phyloP scores from a whole-genome alignment of 176 grass and related monocot genomes.

The Urochloa ruziziensis region DNA sequence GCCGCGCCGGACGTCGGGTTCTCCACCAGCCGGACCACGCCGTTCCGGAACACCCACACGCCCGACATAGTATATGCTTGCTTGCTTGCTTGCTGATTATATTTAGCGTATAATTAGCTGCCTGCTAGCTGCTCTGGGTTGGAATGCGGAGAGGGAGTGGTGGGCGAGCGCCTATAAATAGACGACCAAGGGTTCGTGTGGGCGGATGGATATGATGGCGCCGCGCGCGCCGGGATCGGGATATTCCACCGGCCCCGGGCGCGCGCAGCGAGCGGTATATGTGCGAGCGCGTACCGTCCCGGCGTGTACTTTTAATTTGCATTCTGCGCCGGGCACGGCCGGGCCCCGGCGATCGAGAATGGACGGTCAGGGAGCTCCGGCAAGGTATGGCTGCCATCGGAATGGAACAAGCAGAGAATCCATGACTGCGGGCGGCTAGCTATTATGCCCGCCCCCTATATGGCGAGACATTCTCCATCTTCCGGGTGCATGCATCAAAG shows the following conservation, averaged over 20 bases:
- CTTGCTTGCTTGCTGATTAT: no score
- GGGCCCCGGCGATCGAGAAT: not conserved
- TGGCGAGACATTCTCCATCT: not conserved
- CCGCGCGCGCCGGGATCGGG: not conserved
- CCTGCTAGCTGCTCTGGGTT: not conserved
- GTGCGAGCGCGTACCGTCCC: not conserved
- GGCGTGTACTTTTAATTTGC: no score
- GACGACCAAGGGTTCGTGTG: not conserved
- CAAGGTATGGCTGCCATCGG: not conserved
- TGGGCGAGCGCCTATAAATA: not conserved
- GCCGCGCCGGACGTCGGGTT: slow-evolving; percentile 35
- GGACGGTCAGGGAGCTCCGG: not conserved
- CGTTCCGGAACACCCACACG: slow-evolving; percentile 95
- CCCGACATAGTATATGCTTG: slow-evolving; percentile 42
- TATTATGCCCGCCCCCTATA: not conserved
- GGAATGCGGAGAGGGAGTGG: not conserved
- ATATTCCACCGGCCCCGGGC: not conserved
- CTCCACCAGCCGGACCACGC: slow-evolving; percentile 76
- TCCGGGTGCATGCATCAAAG: no score
- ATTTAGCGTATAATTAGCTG: no score
- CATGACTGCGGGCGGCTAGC: not conserved
- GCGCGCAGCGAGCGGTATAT: not conserved
- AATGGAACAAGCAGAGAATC: not conserved
- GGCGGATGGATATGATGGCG: not conserved
- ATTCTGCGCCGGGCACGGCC: no score